Evolutionary conservation across 169 alveolate species (phyloP).

Genomic region (Plasmodium yoelii): DNA sequence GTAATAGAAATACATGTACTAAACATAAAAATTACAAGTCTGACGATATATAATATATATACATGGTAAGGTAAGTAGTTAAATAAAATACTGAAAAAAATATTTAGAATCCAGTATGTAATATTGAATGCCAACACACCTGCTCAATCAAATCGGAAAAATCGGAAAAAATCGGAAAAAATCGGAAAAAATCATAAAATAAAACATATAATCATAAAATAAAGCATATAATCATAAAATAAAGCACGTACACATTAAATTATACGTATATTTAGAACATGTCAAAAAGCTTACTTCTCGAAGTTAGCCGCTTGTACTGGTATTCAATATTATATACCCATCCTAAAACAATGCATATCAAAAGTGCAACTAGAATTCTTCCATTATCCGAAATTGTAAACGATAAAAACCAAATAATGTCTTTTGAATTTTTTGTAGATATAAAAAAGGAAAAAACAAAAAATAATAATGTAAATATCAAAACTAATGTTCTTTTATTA

Average conservation of each 20-base stretch:
- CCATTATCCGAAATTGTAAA: constrained; percentile 86
- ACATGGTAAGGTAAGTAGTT: constrained; percentile 50
- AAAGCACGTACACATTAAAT: background rate
- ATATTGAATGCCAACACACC: constrained; percentile 51
- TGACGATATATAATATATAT: constrained; percentile 25
- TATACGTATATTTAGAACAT: too few species aligned
- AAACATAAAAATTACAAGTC: constrained; percentile 18
- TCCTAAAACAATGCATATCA: constrained; percentile 34
- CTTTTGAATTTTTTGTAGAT: constrained; percentile 72
- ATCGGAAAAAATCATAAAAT: too few species aligned
- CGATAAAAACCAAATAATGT: constrained; percentile 83
- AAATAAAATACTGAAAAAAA: constrained; percentile 28
- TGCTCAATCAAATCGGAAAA: background rate
- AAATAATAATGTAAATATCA: constrained; percentile 53
- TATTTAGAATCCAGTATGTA: constrained; percentile 45
- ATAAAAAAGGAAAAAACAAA: constrained; percentile 74
- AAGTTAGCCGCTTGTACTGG: constrained; percentile 22
- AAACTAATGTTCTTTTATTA: constrained; percentile 43
- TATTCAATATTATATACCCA: constrained; percentile 41
- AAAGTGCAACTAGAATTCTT: constrained; percentile 79
- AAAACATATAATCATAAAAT: too few species aligned
- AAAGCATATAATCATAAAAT: too few species aligned
- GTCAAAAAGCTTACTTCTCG: constrained; percentile 16
- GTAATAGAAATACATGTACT: constrained; percentile 29
- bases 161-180: too few species aligned